Conservation (phyloP, 2,329 filamentous ascomycete species). For the Bipolaris bicolor region DNA sequence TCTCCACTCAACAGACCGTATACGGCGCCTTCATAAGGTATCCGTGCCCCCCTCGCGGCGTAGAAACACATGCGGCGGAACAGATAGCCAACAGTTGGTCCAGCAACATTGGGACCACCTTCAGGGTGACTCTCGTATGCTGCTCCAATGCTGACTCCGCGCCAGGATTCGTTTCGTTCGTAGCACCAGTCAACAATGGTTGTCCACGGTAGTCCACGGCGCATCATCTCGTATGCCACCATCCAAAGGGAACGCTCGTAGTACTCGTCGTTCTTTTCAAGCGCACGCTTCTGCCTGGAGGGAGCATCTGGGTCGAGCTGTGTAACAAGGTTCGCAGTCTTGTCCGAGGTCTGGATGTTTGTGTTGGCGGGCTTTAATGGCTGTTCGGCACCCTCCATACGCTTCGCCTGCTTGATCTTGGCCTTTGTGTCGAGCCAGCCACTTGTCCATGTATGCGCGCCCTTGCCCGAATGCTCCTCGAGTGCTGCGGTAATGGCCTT, state of each 20-base stretch:
- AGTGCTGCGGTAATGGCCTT: constrained; percentile 74
- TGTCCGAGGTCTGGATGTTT: constrained; percentile 50
- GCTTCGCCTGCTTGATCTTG: constrained; percentile 88
- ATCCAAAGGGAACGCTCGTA: constrained; percentile 92
- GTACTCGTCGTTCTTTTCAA: constrained; percentile 83
- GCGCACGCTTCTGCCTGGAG: constrained; percentile 75
- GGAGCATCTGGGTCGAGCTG: constrained; percentile 91
- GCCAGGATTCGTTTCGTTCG: constrained; percentile 86
- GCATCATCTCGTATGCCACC: constrained; percentile 90
- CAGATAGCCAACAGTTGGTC: constrained; percentile 55
- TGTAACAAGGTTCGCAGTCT: constrained; percentile 72
- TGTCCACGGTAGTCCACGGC: constrained; percentile 76
- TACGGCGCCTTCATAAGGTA: constrained; percentile 84
- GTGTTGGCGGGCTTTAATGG: constrained; percentile 52
- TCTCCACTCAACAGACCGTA: constrained; percentile 92
- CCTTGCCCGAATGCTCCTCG: constrained; percentile 74
- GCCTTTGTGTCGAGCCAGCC: constrained; percentile 93
- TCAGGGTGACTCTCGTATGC: constrained; percentile 59
- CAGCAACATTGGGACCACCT: constrained; percentile 47
- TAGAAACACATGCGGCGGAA: constrained; percentile 82
- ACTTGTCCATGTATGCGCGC: constrained; percentile 71
- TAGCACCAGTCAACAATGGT: constrained; percentile 85
- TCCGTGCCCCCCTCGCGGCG: constrained; percentile 71
- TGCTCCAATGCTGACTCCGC: constrained; percentile 80
- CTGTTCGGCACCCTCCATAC: constrained; percentile 60